Conservation (phyloP, 176 grass and related monocot species). For the Coix lacrymajobi region DNA sequence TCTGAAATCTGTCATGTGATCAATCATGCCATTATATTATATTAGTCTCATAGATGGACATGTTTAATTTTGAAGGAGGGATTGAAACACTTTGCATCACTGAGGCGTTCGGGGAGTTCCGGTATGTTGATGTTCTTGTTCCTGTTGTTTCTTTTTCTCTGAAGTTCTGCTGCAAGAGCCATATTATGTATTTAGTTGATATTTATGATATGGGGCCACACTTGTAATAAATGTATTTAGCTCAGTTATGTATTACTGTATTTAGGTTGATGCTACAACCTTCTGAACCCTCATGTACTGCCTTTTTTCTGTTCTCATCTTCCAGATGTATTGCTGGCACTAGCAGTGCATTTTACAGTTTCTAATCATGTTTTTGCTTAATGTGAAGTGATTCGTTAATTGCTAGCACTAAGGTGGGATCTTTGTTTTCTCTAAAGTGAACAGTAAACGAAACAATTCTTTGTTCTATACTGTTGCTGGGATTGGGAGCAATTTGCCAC, state of each 20-base stretch:
- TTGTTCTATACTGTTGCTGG: not conserved
- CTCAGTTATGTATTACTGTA: not conserved
- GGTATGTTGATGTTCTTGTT: constrained; percentile 36
- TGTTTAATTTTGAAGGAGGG: constrained; percentile 61
- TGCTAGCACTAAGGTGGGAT: not conserved
- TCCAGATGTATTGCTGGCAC: not conserved
- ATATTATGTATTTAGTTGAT: not conserved
- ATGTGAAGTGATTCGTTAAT: not conserved
- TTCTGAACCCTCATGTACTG: not conserved
- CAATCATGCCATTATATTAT: not conserved
- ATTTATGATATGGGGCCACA: not conserved
- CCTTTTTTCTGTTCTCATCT: not conserved
- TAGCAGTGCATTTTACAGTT: not conserved
- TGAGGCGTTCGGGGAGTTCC: constrained; percentile 91
- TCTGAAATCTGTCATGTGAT: not conserved
- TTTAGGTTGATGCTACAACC: not conserved
- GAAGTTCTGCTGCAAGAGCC: not conserved
- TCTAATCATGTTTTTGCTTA: not conserved
- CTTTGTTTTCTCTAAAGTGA: not conserved
- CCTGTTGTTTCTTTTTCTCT: not conserved
- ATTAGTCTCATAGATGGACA: not conserved
- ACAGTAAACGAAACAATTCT: not conserved
- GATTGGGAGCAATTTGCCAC: not conserved
- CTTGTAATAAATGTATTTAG: not conserved
- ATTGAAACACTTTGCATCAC: constrained; percentile 95